These are phyloP conservation scores for Pontederia paniculata DNA, from an alignment of 176 grass and related monocot species.

Conservation along the genomic window DNA sequence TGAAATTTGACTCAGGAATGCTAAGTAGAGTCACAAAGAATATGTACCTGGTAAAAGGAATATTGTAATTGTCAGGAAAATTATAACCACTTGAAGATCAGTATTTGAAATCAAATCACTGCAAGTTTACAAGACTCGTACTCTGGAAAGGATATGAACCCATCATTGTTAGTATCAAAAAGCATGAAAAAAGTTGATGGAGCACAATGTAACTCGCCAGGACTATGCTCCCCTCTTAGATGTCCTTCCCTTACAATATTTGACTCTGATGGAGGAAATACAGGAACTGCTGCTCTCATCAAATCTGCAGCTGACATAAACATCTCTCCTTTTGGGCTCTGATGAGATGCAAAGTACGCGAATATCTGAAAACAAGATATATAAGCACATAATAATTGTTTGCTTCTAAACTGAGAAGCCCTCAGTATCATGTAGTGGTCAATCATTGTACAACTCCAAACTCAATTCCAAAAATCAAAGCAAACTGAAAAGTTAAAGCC, in stretches of 20 bases:
- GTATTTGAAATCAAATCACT: too few species aligned
- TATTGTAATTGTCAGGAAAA: constrained; percentile 14
- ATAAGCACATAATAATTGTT: too few species aligned
- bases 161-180: constrained; percentile 85
- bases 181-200: constrained; percentile 72
- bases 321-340: constrained; percentile 46
- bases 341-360: constrained; percentile 73
- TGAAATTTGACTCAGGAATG: constrained; percentile 77
- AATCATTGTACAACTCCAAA: not conserved
- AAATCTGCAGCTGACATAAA: constrained; percentile 79
- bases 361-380: constrained; percentile 82
- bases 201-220: constrained; percentile 61
- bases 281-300: constrained; percentile 75
- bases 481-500: too few species aligned
- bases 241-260: constrained; percentile 49
- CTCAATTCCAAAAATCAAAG: too few species aligned
- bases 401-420: not conserved
- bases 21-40: constrained; percentile 93
- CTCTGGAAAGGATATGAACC: constrained; percentile 94
- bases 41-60: constrained; percentile 57
- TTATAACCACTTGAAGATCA: not conserved
- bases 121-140: constrained; percentile 31
- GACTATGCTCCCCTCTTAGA: constrained; percentile 59
- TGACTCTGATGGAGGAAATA: constrained; percentile 93
- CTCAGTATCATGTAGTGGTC: not conserved